These are phyloP conservation scores for Aristolochia californica DNA, from an alignment of 164 flowering plant species.

Conservation along the genomic window DNA sequence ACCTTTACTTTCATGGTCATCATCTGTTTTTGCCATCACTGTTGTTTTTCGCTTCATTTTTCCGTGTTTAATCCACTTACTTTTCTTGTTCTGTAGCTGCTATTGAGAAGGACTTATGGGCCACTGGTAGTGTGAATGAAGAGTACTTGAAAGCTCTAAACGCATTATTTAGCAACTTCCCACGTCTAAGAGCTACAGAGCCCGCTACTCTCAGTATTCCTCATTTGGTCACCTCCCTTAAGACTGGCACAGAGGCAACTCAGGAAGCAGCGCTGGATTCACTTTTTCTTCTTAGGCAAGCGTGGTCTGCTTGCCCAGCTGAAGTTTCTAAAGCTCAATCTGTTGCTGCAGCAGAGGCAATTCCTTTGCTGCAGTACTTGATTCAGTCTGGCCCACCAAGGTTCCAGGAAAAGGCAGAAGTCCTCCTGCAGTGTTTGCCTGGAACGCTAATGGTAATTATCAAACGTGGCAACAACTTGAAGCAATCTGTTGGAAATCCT, in stretches of 20 bases:
- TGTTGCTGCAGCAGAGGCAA: slow-evolving; percentile 93
- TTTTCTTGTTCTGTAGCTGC: slow-evolving; percentile 51
- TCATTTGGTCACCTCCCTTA: slow-evolving; percentile 80
- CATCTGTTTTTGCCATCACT: too few relatives aligned
- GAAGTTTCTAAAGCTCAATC: slow-evolving; percentile 95
- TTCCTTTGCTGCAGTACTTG: slow-evolving; percentile 81
- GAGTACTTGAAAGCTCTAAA: slow-evolving; percentile 85
- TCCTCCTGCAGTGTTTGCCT: slow-evolving; percentile 90
- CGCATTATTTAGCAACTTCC: slow-evolving; percentile 76
- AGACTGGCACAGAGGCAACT: slow-evolving; percentile 80
- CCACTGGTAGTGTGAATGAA: slow-evolving; percentile 77
- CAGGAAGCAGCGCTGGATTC: slow-evolving; percentile 97
- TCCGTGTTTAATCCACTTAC: not conserved
- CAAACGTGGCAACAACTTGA: slow-evolving; percentile 94
- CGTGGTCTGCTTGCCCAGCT: slow-evolving; percentile 97
- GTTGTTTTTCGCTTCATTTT: too few relatives aligned
- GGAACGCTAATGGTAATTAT: slow-evolving; percentile 81
- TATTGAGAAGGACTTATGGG: slow-evolving; percentile 92
- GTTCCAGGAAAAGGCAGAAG: slow-evolving; percentile 94
- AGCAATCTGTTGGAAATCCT: slow-evolving; percentile 93
- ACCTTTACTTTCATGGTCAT: too few relatives aligned
- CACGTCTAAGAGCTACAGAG: slow-evolving; percentile 91
- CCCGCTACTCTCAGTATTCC: slow-evolving; percentile 96
- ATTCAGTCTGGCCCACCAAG: slow-evolving; percentile 98
- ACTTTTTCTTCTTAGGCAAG: slow-evolving; percentile 84